Base-by-base conservation (phyloP, 352 stramenopile species). In the Pythium brachiatum region DNA sequence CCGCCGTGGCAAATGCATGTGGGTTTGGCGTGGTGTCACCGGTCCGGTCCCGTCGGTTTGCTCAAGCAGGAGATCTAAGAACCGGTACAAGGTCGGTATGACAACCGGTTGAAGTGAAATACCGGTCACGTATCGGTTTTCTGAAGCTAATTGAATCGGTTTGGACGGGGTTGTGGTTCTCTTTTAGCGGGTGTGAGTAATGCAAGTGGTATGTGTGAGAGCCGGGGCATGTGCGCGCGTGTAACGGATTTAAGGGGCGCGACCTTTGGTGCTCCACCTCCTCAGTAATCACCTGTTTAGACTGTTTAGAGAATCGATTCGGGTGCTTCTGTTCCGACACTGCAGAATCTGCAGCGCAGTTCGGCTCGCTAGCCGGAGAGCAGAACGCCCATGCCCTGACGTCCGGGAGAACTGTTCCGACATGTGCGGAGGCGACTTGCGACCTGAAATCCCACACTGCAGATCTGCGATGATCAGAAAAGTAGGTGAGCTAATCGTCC, bases 181-280 rank as follows among this genome's bases (percentile, higher is more conserved):
- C 39, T 47, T 44, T 27, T 47, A 47, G 39, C 39, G 39, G 20
- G 39, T 47, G 39, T 47, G 39, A 47, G 39, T 47, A 47, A 47
- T 15, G 39, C 34, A 9, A 9, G 31, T 34, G 31, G 5, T 34
- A n/a, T 9, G 31, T 44, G 39, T 18, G 21, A 7, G n/a, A 1
- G 39, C 2, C 39, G 39, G 39, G 39, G 1, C 39, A 27, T 7
- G 3, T 1, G 6, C 12, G 2, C 18, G 39, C 15, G 39, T 47
- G 39, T 47, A 47, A 47, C 26, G 39, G 39, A 47, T 47, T 47
- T 18, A 47, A 47, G 18, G 9, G 39, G 39, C 39, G 39, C 39
- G 39, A 47, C 39, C 39, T 47, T 47, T 47, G 18, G 39, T 8
- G 39, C 20, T 16, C 11, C 36, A 21, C 15, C 15, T 44, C 36